phyloP scores from a whole-genome alignment of 176 grass and related monocot genomes.

The Oryza officinalis region DNA sequence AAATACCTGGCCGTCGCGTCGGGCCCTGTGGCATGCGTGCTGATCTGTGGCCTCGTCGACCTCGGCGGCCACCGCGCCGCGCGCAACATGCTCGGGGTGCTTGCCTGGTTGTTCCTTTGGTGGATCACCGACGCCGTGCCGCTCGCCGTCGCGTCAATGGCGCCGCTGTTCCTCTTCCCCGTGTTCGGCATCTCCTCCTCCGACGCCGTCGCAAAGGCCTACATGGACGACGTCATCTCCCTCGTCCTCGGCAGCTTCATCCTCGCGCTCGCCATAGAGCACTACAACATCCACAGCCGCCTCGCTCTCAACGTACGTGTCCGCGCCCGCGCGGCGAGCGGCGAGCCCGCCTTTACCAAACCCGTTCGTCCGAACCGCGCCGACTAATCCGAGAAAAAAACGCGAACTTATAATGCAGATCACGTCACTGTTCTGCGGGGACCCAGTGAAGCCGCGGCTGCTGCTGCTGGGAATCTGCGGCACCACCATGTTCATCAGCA shows the following conservation, averaged over 20 bases:
- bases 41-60: conserved; percentile 52
- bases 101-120: conserved; percentile 90
- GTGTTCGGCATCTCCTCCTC: conserved; percentile 66
- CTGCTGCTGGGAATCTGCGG: conserved; percentile 74
- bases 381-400: no score
- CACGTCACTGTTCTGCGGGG: conserved; percentile 70
- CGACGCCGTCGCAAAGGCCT: conserved; percentile 61
- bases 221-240: conserved; percentile 98
- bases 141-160: conserved; percentile 85
- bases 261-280: conserved; percentile 87
- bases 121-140: conserved; percentile 86
- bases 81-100: conserved; percentile 83
- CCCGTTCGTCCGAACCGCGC: no score
- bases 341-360: no score
- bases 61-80: conserved; percentile 42
- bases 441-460: conserved; percentile 62
- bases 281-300: conserved; percentile 89
- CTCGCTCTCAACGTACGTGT: conserved; percentile 70
- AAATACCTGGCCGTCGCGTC: conserved; percentile 47
- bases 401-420: conserved; percentile 39
- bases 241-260: conserved; percentile 97
- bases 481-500: conserved; percentile 76
- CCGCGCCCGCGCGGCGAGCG: no score
- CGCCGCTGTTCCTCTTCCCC: conserved; percentile 91
- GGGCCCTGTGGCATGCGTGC: conserved; percentile 55